Percentiles rank a stretch among this genome's conserved stretches.
These are phyloP conservation scores for Urochloa ruziziensis DNA, from an alignment of 176 grass and related monocot genomes.

Conservation along the genomic window DNA sequence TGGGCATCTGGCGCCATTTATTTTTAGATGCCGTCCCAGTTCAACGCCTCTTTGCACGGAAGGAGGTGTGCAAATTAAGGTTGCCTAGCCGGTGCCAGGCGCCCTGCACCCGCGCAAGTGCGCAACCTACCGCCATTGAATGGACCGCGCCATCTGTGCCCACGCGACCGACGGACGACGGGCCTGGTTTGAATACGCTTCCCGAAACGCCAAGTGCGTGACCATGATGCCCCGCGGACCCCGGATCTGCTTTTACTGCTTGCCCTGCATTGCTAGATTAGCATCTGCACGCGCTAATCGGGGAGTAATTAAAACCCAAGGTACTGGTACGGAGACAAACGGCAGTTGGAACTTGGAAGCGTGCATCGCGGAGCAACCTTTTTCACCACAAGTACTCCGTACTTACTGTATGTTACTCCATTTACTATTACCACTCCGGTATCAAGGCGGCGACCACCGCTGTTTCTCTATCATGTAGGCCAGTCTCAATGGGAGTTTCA, in stretches of 20 bases:
- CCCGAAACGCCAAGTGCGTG: slow-evolving; percentile 42
- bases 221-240: slow-evolving; percentile 13
- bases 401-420: too few species aligned
- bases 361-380: background rate
- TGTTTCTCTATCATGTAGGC: too few species aligned
- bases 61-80: slow-evolving; percentile 2
- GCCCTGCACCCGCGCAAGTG: too few species aligned
- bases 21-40: background rate
- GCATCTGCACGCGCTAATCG: background rate
- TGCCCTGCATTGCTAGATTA: background rate
- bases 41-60: background rate
- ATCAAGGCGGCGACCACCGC: background rate
- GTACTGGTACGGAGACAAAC: background rate
- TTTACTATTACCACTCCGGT: background rate
- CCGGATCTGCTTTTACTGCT: background rate
- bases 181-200: slow-evolving; percentile 17
- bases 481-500: too few species aligned
- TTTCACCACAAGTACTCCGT: too few species aligned
- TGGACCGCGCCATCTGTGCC: background rate
- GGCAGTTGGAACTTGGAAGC: background rate
- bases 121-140: slow-evolving; percentile 23
- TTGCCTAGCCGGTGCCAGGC: too few species aligned
- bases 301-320: background rate
- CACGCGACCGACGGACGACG: background rate
- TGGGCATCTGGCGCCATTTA: background rate